Conservation (phyloP, 768 basidiomycete genomes). For the Gelatoporia subvermispora region DNA sequence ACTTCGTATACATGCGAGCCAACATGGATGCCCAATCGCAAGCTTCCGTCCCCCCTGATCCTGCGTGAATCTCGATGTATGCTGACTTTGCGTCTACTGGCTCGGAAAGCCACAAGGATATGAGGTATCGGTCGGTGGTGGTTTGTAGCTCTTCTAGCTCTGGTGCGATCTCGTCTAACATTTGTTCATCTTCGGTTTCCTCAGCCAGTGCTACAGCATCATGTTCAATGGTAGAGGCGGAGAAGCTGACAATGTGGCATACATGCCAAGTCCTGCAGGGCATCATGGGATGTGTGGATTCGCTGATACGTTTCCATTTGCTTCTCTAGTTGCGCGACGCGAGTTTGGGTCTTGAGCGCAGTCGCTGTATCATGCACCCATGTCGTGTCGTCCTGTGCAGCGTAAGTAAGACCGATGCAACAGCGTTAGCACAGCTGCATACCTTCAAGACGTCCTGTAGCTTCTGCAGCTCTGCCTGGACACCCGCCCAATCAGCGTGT, state of each 20-base stretch:
- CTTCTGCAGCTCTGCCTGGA: neutral
- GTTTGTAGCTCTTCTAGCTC: conserved; percentile 8
- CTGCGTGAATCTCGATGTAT: conserved; percentile 14
- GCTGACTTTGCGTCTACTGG: conserved; percentile 14
- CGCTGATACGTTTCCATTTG: conserved; percentile 4
- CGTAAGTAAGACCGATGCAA: no score
- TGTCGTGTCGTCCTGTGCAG: no score
- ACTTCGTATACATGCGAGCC: conserved; percentile 15
- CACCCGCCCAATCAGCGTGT: conserved; percentile 4
- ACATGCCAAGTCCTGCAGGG: conserved; percentile 9
- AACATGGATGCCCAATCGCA: conserved; percentile 16
- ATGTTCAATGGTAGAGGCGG: neutral
- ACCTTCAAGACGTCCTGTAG: conserved; percentile 1
- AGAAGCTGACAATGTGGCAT: neutral
- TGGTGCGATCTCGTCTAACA: conserved; percentile 7
- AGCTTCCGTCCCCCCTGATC: conserved; percentile 10
- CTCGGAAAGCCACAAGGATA: conserved; percentile 8
- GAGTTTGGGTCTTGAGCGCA: conserved; percentile 6
- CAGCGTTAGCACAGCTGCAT: neutral
- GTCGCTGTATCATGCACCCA: conserved; percentile 8
- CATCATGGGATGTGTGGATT: neutral
- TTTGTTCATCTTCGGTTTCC: conserved; percentile 1
- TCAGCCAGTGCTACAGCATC: conserved; percentile 8
- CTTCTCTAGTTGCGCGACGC: conserved; percentile 8
- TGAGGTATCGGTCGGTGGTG: conserved; percentile 6